Percentiles rank a stretch among this genome's conserved stretches.
Conservation (phyloP, 192 early-diverging fungal genomes). For the Anaeromyces robustus region DNA sequence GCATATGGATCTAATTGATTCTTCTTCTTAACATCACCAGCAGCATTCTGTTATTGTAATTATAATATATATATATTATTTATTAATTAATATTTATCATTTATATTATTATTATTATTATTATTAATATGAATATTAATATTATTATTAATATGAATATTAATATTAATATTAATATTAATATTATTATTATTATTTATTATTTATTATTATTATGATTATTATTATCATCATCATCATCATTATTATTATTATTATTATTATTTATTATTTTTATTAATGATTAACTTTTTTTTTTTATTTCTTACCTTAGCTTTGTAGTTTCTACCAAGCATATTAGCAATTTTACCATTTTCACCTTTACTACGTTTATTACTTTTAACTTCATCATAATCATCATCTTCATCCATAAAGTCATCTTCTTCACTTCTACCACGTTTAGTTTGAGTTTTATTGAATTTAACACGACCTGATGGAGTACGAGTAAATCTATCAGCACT, state of each 20-base stretch:
- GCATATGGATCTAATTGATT: slow-evolving; percentile 82
- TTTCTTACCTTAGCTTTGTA: slow-evolving; percentile 7
- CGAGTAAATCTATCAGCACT: slow-evolving; percentile 77
- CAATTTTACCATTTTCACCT: slow-evolving; percentile 10
- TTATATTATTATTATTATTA: slow-evolving; percentile 8
- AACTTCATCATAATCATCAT: slow-evolving; percentile 3
- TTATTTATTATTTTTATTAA: slow-evolving; percentile 10
- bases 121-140: slow-evolving; percentile 7
- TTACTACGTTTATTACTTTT: neutral
- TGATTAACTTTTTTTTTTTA: slow-evolving; percentile 4
- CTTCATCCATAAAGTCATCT: slow-evolving; percentile 38
- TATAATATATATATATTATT: slow-evolving; percentile 77
- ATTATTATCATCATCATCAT: slow-evolving; percentile 10
- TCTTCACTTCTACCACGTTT: slow-evolving; percentile 30
- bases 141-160: slow-evolving; percentile 11
- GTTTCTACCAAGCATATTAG: slow-evolving; percentile 8
- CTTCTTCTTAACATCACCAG: slow-evolving; percentile 81
- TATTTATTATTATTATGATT: slow-evolving; percentile 6
- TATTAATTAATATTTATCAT: slow-evolving; percentile 27
- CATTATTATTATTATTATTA: slow-evolving; percentile 5
- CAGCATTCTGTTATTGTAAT: slow-evolving; percentile 59
- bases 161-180: too few species aligned
- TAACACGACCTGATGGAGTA: slow-evolving; percentile 66
- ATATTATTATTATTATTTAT: slow-evolving; percentile 63
- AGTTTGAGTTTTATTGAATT: slow-evolving; percentile 56